A percentile compares a stretch with the other conserved stretches of the same genome.
phyloP scores from a whole-genome alignment of 768 basidiomycete genomes.

The Peribolospora kevripleyi region DNA sequence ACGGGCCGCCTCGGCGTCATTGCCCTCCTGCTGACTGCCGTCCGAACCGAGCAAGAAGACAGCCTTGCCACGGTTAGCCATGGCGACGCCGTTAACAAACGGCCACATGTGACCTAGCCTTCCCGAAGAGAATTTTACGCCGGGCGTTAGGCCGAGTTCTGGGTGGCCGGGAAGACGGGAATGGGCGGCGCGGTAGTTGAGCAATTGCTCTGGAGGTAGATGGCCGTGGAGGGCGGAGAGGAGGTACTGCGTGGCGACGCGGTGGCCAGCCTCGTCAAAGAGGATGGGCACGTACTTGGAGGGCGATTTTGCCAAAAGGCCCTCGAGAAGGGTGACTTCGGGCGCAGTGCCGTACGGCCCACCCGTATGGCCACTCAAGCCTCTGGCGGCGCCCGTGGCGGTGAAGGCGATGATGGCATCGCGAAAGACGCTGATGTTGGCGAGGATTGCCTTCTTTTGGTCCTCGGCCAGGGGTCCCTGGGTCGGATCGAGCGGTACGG shows the following conservation, averaged over 20 bases:
- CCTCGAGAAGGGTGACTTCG: slow-evolving; percentile 54
- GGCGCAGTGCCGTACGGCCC: slow-evolving; percentile 44
- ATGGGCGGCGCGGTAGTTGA: slow-evolving; percentile 66
- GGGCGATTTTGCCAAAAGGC: slow-evolving; percentile 30
- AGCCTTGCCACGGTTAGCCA: slow-evolving; percentile 51
- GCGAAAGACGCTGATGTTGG: slow-evolving; percentile 56
- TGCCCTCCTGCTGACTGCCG: slow-evolving; percentile 75
- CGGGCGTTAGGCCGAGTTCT: slow-evolving; percentile 71
- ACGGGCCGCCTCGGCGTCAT: slow-evolving; percentile 71
- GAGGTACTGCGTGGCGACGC: slow-evolving; percentile 73
- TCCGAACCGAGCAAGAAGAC: slow-evolving; percentile 70
- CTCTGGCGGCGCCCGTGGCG: slow-evolving; percentile 51
- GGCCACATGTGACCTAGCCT: slow-evolving; percentile 82
- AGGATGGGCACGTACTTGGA: slow-evolving; percentile 13
- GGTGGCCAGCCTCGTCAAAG: slow-evolving; percentile 36
- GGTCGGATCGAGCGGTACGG: slow-evolving; percentile 46
- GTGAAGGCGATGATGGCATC: slow-evolving; percentile 73
- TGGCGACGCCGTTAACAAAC: slow-evolving; percentile 56
- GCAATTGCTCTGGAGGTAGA: slow-evolving; percentile 45
- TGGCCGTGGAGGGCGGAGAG: slow-evolving; percentile 51
- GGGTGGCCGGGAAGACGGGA: slow-evolving; percentile 74
- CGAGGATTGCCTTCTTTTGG: slow-evolving; percentile 33
- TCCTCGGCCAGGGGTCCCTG: slow-evolving; percentile 38
- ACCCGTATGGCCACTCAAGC: slow-evolving; percentile 54
- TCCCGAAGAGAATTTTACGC: slow-evolving; percentile 80